A percentile compares a stretch with the other conserved stretches of the same genome.
Conservation (phyloP, 257 asterid species). For the Solanum sejunctum region DNA sequence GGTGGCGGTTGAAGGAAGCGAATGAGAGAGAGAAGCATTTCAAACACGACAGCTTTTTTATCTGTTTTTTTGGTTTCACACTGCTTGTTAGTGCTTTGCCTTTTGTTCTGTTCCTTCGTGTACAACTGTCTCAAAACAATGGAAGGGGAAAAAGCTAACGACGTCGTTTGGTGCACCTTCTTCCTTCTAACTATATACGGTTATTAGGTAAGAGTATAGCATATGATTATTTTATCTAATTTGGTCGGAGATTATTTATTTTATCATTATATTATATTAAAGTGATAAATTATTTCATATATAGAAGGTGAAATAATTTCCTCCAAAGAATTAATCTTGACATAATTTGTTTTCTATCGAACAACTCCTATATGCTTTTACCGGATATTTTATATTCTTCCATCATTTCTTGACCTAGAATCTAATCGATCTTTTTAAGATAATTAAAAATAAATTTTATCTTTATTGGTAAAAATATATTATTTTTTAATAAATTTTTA, state of each 20-base stretch:
- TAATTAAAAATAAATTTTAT: not conserved
- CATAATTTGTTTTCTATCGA: no score
- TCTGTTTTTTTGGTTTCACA: not conserved
- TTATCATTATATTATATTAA: no score
- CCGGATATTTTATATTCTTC: not conserved
- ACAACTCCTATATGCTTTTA: not conserved
- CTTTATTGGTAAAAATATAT: no score
- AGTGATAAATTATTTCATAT: no score
- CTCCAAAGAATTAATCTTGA: no score
- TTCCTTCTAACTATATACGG: not conserved
- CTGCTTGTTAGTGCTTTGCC: not conserved
- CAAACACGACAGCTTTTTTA: not conserved
- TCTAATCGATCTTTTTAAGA: not conserved
- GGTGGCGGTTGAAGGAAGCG: conserved; percentile 1
- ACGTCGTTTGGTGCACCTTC: not conserved
- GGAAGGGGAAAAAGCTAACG: not conserved
- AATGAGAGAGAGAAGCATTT: not conserved
- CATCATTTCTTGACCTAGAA: not conserved
- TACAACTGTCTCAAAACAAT: not conserved
- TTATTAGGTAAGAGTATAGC: no score
- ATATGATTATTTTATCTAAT: no score
- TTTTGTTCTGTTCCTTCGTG: not conserved
- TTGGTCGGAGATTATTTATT: no score
- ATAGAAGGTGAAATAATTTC: no score
- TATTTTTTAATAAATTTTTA: no score